These are phyloP conservation scores for Cystobasidiaceae sp. DNA, from an alignment of 1,284 basidiomycete species.

Conservation along the genomic window DNA sequence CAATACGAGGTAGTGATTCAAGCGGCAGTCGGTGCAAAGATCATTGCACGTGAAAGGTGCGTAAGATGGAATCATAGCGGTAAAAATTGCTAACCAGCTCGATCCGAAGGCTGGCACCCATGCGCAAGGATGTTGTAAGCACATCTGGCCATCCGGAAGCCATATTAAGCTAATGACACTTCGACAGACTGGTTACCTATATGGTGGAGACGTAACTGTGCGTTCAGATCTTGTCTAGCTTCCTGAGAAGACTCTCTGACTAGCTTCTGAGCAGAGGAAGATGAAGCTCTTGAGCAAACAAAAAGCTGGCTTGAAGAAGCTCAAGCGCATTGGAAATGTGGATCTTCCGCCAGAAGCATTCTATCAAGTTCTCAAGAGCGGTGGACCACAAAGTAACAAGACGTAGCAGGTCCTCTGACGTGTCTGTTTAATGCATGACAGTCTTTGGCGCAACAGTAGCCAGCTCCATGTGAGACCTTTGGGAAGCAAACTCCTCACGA, in stretches of 20 bases:
- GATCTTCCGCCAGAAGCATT: slow-evolving; percentile 87
- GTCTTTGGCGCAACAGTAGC: too few species aligned
- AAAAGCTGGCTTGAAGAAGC: slow-evolving; percentile 78
- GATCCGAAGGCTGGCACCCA: slow-evolving; percentile 60
- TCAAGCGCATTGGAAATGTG: slow-evolving; percentile 57
- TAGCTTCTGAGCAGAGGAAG: too few species aligned
- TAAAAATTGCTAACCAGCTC: background rate
- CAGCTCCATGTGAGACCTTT: too few species aligned
- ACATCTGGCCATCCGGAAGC: slow-evolving; percentile 42
- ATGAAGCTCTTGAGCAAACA: slow-evolving; percentile 88
- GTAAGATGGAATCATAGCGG: background rate
- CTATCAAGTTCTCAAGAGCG: slow-evolving; percentile 62
- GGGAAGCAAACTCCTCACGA: too few species aligned
- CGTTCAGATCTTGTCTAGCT: background rate
- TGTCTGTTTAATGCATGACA: background rate
- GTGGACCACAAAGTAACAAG: slow-evolving; percentile 3
- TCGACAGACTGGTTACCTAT: slow-evolving; percentile 33
- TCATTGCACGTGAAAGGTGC: slow-evolving; percentile 76
- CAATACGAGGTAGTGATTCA: slow-evolving; percentile 72
- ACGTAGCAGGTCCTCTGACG: background rate
- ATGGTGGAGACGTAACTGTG: slow-evolving; percentile 30
- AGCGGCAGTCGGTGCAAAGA: slow-evolving; percentile 66
- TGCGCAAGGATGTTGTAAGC: slow-evolving; percentile 81
- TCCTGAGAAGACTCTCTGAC: background rate
- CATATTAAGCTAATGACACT: background rate